Evolutionary conservation across 805 yeast genomes (phyloP).

Genomic region (Cephaloascus albidus): DNA sequence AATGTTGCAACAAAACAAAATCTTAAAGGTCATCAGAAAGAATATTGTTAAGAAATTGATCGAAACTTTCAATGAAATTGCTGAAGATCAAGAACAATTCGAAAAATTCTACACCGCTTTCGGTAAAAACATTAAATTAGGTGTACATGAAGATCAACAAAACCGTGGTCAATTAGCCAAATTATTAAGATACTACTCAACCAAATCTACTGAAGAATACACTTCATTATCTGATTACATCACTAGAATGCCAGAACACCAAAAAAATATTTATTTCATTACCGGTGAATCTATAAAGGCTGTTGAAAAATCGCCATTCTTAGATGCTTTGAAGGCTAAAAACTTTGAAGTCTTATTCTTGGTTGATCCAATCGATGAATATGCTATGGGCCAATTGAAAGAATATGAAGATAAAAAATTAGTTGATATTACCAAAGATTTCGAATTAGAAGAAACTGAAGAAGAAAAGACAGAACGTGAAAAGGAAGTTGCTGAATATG

Average conservation of each 20-base stretch:
- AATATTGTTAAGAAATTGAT: constrained; percentile 97
- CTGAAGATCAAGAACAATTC: constrained; percentile 98
- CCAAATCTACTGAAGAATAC: constrained; percentile 88
- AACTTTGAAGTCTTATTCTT: constrained; percentile 96
- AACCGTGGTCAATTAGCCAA: constrained; percentile 95
- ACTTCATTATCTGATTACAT: constrained; percentile 96
- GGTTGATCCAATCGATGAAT: constrained; percentile 99
- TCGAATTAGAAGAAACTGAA: constrained; percentile 95
- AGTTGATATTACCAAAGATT: constrained; percentile 98
- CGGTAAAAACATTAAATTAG: constrained; percentile 96
- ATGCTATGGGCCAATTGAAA: constrained; percentile 98
- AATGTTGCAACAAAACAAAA: constrained; percentile 99
- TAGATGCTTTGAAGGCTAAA: constrained; percentile 97
- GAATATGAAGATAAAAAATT: constrained; percentile 99
- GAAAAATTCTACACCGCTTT: constrained; percentile 97
- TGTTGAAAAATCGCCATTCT: constrained; percentile 98
- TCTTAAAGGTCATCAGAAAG: constrained; percentile 98
- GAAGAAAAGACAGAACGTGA: constrained; percentile 96
- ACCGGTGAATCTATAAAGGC: constrained; percentile 98
- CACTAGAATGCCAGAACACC: constrained; percentile 99
- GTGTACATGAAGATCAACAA: constrained; percentile 98
- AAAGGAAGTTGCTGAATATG: constrained; percentile 84
- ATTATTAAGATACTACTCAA: constrained; percentile 93
- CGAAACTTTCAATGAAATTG: constrained; percentile 98
- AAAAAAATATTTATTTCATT: constrained; percentile 96